Conservation (phyloP, 768 basidiomycete species). For the Chalciporus chontae region DNA sequence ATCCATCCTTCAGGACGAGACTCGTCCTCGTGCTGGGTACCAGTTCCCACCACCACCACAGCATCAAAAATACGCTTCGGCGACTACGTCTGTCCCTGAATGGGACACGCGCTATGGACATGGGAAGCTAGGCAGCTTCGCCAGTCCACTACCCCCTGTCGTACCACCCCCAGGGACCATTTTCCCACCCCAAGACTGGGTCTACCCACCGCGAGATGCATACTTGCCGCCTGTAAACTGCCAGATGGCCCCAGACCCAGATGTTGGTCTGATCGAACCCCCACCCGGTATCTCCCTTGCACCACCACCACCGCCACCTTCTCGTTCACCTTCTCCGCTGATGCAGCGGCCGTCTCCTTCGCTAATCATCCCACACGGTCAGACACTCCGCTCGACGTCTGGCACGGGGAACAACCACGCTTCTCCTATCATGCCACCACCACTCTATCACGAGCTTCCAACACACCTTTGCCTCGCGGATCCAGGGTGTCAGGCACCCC, state of each 20-base stretch:
- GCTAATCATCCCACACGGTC: conserved; percentile 9
- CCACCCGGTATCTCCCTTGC: conserved; percentile 13
- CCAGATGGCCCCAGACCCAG: conserved; percentile 6
- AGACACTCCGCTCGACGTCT: not conserved
- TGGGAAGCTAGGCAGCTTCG: conserved; percentile 10
- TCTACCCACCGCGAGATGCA: conserved; percentile 9
- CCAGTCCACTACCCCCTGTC: conserved; percentile 4
- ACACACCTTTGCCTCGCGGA: conserved; percentile 22
- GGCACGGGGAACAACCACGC: not conserved
- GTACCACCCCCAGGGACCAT: conserved; percentile 28
- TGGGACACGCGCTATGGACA: conserved; percentile 10
- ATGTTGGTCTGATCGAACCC: conserved; percentile 3
- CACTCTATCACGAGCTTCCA: conserved; percentile 21
- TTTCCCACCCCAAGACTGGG: conserved; percentile 22
- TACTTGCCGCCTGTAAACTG: conserved; percentile 6
- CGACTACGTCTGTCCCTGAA: not conserved
- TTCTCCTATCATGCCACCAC: conserved; percentile 13
- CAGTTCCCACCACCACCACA: conserved; percentile 11
- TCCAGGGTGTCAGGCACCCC: conserved; percentile 23
- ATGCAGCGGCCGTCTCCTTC: conserved; percentile 16
- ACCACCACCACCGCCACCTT: conserved; percentile 13
- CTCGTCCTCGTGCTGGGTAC: conserved; percentile 12
- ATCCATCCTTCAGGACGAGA: conserved; percentile 1
- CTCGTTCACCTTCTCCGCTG: conserved; percentile 5
- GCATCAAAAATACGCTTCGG: conserved; percentile 8